Conservation (phyloP, 2,329 filamentous ascomycete genomes). For the Aspergillus pseudonomiae region DNA sequence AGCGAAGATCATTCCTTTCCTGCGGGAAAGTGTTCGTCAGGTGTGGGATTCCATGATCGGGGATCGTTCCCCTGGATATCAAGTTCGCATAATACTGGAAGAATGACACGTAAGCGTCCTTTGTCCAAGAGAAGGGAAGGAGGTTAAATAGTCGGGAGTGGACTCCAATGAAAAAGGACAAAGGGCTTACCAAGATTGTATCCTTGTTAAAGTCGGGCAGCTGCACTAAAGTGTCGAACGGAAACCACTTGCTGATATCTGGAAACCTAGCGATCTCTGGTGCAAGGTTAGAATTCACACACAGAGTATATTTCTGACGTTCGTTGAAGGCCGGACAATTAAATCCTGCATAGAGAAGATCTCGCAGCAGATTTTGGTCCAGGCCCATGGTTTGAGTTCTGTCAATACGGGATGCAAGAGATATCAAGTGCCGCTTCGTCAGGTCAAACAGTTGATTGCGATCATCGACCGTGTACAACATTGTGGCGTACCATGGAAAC, state of each 20-base stretch:
- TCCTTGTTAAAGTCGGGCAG: slow-evolving; percentile 25
- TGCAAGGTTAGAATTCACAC: slow-evolving; percentile 29
- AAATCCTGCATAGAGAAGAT: slow-evolving; percentile 45
- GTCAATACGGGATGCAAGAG: slow-evolving; percentile 68
- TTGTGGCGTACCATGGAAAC: slow-evolving; percentile 55
- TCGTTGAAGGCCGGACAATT: slow-evolving; percentile 49
- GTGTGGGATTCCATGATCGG: slow-evolving; percentile 11
- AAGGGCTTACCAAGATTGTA: slow-evolving; percentile 30
- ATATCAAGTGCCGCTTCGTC: slow-evolving; percentile 61
- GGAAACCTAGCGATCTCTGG: slow-evolving; percentile 26
- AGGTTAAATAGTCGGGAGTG: neutral
- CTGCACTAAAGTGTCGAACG: slow-evolving; percentile 42
- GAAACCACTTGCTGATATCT: slow-evolving; percentile 38
- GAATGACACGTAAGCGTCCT: neutral
- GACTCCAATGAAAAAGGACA: neutral
- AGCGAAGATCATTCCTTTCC: slow-evolving; percentile 19
- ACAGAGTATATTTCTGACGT: slow-evolving; percentile 44
- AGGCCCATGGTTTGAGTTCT: slow-evolving; percentile 40
- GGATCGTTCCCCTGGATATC: slow-evolving; percentile 25
- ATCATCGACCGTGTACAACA: slow-evolving; percentile 51
- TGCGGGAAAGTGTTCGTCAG: slow-evolving; percentile 25
- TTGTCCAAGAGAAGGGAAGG: neutral
- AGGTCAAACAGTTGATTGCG: slow-evolving; percentile 50
- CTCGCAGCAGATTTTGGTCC: slow-evolving; percentile 40
- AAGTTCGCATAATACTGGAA: slow-evolving; percentile 29